Percentiles rank a stretch among this genome's conserved stretches.
These are phyloP conservation scores for Leptomonas seymouri DNA, from an alignment of 208 protist species.

Conservation along the genomic window DNA sequence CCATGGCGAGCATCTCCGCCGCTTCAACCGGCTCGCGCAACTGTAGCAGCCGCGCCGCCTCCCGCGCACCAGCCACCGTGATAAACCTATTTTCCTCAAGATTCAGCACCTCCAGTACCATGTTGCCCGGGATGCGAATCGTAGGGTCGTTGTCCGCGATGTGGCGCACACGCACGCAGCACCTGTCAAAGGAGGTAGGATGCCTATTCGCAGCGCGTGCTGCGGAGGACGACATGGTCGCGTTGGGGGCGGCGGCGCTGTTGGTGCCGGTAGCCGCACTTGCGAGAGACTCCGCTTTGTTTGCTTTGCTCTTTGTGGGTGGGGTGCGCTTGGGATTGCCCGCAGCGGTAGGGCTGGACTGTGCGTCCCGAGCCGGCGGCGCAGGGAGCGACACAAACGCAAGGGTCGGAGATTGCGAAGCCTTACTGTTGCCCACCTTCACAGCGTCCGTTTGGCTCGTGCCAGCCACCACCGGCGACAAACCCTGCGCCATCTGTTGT, in stretches of 20 bases:
- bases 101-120: slow-evolving; percentile 80
- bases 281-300: slow-evolving; percentile 18
- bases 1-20: slow-evolving; percentile 60
- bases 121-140: slow-evolving; percentile 86
- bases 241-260: slow-evolving; percentile 1
- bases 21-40: slow-evolving; percentile 68
- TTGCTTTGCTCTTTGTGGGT: slow-evolving; percentile 19
- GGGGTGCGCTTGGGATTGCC: slow-evolving; percentile 27
- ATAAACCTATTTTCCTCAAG: slow-evolving; percentile 70
- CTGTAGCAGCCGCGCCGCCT: slow-evolving; percentile 65
- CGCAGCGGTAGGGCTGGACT: slow-evolving; percentile 21
- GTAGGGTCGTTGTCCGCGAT: slow-evolving; percentile 39
- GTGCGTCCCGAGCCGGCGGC: slow-evolving; percentile 17
- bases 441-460: background rate
- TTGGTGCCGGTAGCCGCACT: background rate
- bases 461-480: background rate
- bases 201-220: slow-evolving; percentile 43
- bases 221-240: slow-evolving; percentile 24
- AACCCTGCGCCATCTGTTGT: slow-evolving; percentile 17
- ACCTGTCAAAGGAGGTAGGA: slow-evolving; percentile 65
- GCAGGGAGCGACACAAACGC: background rate
- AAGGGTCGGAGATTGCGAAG: background rate
- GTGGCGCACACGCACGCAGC: slow-evolving; percentile 70
- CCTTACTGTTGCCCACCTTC: background rate
- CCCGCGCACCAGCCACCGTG: slow-evolving; percentile 58